Percentiles rank a stretch among this genome's conserved stretches.
These are phyloP conservation scores for Rosa chinensis DNA, from an alignment of 306 rosid species.

Conservation along the genomic window DNA sequence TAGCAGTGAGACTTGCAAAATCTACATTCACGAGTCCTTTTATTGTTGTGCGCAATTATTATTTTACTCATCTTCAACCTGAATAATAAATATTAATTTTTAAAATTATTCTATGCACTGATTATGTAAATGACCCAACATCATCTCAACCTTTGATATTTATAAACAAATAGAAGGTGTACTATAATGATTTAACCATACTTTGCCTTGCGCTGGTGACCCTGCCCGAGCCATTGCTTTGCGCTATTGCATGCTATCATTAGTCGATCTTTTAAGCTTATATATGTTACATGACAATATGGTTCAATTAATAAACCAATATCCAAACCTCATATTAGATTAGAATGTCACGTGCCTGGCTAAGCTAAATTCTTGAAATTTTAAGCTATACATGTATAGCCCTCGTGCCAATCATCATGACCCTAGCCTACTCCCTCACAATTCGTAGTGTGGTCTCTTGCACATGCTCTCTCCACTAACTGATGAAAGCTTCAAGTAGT, in stretches of 20 bases:
- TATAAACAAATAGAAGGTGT: not conserved
- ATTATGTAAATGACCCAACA: too few relatives aligned
- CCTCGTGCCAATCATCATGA: not conserved
- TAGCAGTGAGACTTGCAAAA: too few relatives aligned
- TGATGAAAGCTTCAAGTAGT: not conserved
- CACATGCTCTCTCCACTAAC: conserved; percentile 6
- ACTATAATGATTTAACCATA: not conserved
- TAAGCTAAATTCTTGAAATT: not conserved
- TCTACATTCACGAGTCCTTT: too few relatives aligned
- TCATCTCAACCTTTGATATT: too few relatives aligned
- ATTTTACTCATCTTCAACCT: too few relatives aligned
- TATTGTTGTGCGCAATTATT: not conserved
- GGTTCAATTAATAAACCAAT: not conserved
- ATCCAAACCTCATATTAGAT: not conserved
- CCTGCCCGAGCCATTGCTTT: not conserved
- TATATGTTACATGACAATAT: not conserved
- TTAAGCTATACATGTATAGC: not conserved
- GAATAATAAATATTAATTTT: too few relatives aligned
- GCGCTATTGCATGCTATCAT: not conserved
- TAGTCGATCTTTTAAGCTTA: not conserved
- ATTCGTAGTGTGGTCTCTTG: conserved; percentile 1
- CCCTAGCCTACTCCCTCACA: not conserved
- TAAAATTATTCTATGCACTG: too few relatives aligned
- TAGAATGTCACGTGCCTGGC: not conserved
- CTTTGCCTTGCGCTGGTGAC: not conserved